Evolutionary conservation across 768 basidiomycete species (phyloP).

Genomic region (Sistotremastrum suecicum): DNA sequence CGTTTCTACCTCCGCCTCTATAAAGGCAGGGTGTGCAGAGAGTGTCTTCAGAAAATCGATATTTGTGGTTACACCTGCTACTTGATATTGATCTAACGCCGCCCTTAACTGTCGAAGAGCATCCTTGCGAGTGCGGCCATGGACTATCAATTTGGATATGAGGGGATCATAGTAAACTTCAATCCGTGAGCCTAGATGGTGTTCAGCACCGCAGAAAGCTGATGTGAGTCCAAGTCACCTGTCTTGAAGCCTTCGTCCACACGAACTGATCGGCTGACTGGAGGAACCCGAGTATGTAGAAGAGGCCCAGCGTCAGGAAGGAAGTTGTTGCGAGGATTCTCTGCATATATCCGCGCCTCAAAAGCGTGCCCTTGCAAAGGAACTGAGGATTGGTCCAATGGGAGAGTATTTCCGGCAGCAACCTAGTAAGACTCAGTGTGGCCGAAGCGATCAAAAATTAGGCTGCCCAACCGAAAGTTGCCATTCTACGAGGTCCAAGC

Average conservation of each 20-base stretch:
- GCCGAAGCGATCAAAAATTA: neutral
- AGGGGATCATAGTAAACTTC: slow-evolving; percentile 87
- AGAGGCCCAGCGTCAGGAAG: slow-evolving; percentile 81
- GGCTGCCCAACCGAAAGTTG: slow-evolving; percentile 53
- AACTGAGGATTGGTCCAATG: slow-evolving; percentile 61
- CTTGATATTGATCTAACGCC: slow-evolving; percentile 77
- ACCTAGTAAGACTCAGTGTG: slow-evolving; percentile 29
- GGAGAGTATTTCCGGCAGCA: slow-evolving; percentile 77
- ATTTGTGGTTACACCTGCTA: slow-evolving; percentile 86
- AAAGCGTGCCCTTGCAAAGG: slow-evolving; percentile 88
- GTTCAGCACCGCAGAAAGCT: no score
- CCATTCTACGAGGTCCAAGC: slow-evolving; percentile 90
- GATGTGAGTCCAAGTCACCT: no score
- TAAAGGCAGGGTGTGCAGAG: slow-evolving; percentile 65
- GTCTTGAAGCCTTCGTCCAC: slow-evolving; percentile 73
- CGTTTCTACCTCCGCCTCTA: slow-evolving; percentile 72
- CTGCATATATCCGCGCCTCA: slow-evolving; percentile 91
- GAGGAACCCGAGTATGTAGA: slow-evolving; percentile 13
- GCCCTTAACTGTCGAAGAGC: slow-evolving; percentile 68
- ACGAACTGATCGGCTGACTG: slow-evolving; percentile 32
- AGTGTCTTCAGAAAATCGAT: slow-evolving; percentile 74
- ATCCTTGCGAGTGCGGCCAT: slow-evolving; percentile 71
- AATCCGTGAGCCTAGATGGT: slow-evolving; percentile 53
- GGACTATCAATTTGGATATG: slow-evolving; percentile 86
- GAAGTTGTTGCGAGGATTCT: slow-evolving; percentile 87